phyloP scores from a whole-genome alignment of 768 basidiomycete genomes.

The Strobilomyces dryophilus region DNA sequence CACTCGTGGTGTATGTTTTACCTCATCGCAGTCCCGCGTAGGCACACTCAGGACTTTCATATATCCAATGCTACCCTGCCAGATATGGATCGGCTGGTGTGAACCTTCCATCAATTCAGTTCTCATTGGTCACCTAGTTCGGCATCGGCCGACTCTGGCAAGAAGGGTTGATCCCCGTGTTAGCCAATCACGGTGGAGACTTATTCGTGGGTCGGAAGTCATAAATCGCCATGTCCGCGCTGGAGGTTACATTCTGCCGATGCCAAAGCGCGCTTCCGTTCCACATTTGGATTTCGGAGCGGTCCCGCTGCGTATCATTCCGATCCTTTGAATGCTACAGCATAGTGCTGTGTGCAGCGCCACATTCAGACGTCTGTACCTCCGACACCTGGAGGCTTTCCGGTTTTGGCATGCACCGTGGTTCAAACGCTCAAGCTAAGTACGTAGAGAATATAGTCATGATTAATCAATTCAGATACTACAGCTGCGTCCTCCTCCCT shows the following conservation, averaged over 20 bases:
- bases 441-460: neutral
- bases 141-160: neutral
- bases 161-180: neutral
- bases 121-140: conserved; percentile 5
- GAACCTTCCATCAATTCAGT: neutral
- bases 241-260: too few relatives aligned
- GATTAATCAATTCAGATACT: neutral
- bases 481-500: neutral
- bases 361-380: neutral
- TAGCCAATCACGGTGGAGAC: neutral
- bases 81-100: neutral
- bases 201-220: neutral
- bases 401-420: conserved; percentile 9
- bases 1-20: neutral
- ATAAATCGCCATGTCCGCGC: conserved; percentile 8
- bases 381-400: neutral
- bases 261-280: too few relatives aligned
- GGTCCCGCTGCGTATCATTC: too few relatives aligned
- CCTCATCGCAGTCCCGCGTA: neutral
- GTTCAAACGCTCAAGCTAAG: neutral
- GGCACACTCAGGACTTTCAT: neutral
- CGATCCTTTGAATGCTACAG: too few relatives aligned
- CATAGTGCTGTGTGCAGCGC: conserved; percentile 8
- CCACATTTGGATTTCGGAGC: too few relatives aligned
- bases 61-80: neutral